Evolutionary conservation across 1,284 basidiomycete species (phyloP).

Genomic region (Sparassis latifolia): DNA sequence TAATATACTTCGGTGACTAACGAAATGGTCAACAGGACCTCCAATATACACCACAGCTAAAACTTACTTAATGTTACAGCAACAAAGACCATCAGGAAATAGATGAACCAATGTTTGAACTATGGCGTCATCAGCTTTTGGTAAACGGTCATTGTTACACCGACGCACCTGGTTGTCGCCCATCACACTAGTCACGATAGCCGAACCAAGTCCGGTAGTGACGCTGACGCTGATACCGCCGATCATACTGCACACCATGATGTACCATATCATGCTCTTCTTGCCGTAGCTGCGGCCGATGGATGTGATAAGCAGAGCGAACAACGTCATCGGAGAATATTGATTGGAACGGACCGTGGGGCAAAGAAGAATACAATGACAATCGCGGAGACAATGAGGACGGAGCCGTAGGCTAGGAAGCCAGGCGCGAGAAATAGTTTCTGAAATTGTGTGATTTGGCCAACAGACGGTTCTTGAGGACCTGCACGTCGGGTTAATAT

Average conservation of each 20-base stretch:
- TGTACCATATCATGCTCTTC: conserved; percentile 95
- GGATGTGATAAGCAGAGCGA: conserved; percentile 3
- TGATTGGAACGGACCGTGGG: conserved; percentile 44
- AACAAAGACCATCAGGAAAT: conserved; percentile 84
- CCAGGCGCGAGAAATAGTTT: conserved; percentile 81
- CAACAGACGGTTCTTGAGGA: conserved; percentile 75
- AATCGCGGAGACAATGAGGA: conserved; percentile 58
- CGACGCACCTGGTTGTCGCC: conserved; percentile 76
- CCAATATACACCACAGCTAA: not conserved
- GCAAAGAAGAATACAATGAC: conserved; percentile 76
- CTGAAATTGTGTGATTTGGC: conserved; percentile 78
- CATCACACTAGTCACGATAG: conserved; percentile 82
- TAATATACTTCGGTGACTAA: conserved; percentile 90
- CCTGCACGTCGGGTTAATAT: conserved; percentile 35
- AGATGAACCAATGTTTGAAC: conserved; percentile 83
- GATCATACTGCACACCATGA: conserved; percentile 91
- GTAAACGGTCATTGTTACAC: not conserved
- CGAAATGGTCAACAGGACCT: conserved; percentile 3
- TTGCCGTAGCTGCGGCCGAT: conserved; percentile 69
- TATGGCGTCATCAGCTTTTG: conserved; percentile 19
- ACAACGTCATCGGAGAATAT: not conserved
- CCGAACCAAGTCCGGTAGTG: conserved; percentile 88
- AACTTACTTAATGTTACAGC: conserved; percentile 70
- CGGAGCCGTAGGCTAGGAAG: conserved; percentile 74
- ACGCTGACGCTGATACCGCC: conserved; percentile 96